These are phyloP conservation scores for Jamesozyma hellenica DNA, from an alignment of 805 yeast species.

Conservation along the genomic window DNA sequence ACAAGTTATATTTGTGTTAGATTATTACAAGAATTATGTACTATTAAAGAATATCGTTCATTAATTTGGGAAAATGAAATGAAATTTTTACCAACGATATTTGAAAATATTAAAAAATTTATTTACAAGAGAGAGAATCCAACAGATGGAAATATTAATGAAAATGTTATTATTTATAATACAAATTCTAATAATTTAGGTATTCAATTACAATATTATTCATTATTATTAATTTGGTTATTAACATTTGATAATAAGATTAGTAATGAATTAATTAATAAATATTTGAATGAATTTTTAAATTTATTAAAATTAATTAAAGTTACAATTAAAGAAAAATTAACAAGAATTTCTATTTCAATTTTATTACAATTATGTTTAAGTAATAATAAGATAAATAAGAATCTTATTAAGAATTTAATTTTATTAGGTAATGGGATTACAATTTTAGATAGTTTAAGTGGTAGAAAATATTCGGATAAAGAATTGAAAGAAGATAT, in stretches of 20 bases:
- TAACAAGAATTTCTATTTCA: constrained; percentile 74
- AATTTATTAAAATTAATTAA: constrained; percentile 47
- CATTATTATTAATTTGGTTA: constrained; percentile 74
- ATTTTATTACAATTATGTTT: constrained; percentile 53
- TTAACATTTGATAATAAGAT: constrained; percentile 57
- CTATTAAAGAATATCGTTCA: constrained; percentile 20
- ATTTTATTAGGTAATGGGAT: constrained; percentile 68
- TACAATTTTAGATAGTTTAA: constrained; percentile 53
- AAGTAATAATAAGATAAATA: constrained; percentile 29
- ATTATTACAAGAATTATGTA: constrained; percentile 25
- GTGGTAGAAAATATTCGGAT: constrained; percentile 89
- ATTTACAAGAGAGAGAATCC: constrained; percentile 17
- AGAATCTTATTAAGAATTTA: constrained; percentile 52
- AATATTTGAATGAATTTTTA: constrained; percentile 40
- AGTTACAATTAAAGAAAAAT: constrained; percentile 83
- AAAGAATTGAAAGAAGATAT: constrained; percentile 78
- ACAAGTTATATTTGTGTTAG: constrained; percentile 26
- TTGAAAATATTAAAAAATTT: constrained; percentile 36
- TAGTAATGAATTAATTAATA: constrained; percentile 44
- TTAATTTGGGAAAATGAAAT: constrained; percentile 27
- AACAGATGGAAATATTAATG: neutral
- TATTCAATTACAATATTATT: constrained; percentile 76
- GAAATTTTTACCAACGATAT: constrained; percentile 39
- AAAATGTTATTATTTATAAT: constrained; percentile 15
- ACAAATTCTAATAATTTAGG: constrained; percentile 36